Conservation (phyloP, 2,329 filamentous ascomycete species). For the Trichoderma endophyticum region DNA sequence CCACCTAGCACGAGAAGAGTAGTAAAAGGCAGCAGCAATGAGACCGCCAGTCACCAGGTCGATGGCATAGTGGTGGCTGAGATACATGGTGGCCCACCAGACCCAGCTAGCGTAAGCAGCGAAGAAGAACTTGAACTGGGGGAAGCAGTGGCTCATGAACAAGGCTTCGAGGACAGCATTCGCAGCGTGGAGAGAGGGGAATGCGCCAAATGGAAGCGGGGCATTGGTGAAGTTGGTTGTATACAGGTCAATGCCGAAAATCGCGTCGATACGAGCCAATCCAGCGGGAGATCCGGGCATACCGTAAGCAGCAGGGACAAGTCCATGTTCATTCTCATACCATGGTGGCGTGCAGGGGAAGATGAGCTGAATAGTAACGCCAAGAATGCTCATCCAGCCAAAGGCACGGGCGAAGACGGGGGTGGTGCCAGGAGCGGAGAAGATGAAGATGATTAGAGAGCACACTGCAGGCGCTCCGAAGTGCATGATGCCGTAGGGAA, state of each 20-base stretch:
- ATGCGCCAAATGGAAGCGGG: slow-evolving; percentile 89
- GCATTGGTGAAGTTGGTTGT: slow-evolving; percentile 88
- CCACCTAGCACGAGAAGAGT: slow-evolving; percentile 75
- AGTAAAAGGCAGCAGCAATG: slow-evolving; percentile 74
- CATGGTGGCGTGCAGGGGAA: slow-evolving; percentile 95
- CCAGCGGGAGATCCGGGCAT: slow-evolving; percentile 88
- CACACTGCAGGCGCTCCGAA: slow-evolving; percentile 82
- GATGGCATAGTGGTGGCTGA: slow-evolving; percentile 95
- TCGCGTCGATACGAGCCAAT: slow-evolving; percentile 79
- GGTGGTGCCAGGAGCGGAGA: slow-evolving; percentile 78
- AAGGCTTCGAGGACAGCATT: slow-evolving; percentile 86
- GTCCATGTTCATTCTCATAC: slow-evolving; percentile 92
- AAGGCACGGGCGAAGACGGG: slow-evolving; percentile 84
- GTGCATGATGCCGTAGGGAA: slow-evolving; percentile 89
- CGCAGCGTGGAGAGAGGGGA: slow-evolving; percentile 87
- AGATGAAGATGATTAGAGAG: slow-evolving; percentile 79
- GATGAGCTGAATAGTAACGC: slow-evolving; percentile 81
- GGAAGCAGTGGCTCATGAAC: slow-evolving; percentile 92
- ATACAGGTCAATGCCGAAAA: slow-evolving; percentile 91
- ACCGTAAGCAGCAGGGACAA: slow-evolving; percentile 87
- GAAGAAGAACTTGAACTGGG: slow-evolving; percentile 74
- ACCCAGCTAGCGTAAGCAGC: slow-evolving; percentile 86
- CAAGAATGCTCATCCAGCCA: slow-evolving; percentile 87
- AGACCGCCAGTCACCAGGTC: slow-evolving; percentile 86
- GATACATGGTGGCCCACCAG: slow-evolving; percentile 98